phyloP scores from a whole-genome alignment of 148 eudicot genomes.

The Cornus controversa region DNA sequence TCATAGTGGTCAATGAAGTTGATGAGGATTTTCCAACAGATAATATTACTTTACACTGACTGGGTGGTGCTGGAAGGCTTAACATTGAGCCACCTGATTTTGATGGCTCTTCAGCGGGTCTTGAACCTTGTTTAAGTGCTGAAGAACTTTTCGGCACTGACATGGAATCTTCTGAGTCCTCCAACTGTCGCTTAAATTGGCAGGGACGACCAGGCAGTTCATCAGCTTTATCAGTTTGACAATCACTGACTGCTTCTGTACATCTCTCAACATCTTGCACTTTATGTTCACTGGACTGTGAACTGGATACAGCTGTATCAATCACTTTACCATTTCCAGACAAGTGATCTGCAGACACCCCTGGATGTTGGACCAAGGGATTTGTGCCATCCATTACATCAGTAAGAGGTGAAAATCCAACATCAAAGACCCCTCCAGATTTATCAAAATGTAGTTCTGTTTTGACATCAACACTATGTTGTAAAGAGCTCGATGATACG shows the following conservation, averaged over 20 bases:
- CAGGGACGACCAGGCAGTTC: conserved; percentile 20
- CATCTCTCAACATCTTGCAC: conserved; percentile 34
- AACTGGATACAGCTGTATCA: conserved; percentile 20
- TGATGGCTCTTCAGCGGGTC: conserved; percentile 35
- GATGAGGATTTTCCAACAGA: conserved; percentile 47
- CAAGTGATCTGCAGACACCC: conserved; percentile 23
- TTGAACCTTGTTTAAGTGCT: conserved; percentile 36
- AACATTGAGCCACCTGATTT: conserved; percentile 30
- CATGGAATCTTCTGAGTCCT: conserved; percentile 33
- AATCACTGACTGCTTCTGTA: conserved; percentile 21
- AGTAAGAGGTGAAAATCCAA: conserved; percentile 26
- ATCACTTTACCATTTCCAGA: conserved; percentile 30
- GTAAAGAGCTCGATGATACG: conserved; percentile 17
- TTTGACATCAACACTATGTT: conserved; percentile 25
- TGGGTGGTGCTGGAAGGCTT: conserved; percentile 30
- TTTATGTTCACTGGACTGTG: conserved; percentile 35
- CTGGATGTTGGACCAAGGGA: conserved; percentile 23
- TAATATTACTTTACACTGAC: conserved; percentile 42
- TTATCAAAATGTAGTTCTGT: conserved; percentile 26
- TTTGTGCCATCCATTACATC: conserved; percentile 35
- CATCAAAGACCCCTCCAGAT: conserved; percentile 21
- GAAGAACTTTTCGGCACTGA: conserved; percentile 26
- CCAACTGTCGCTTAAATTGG: conserved; percentile 26
- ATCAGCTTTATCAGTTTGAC: conserved; percentile 30
- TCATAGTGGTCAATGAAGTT: conserved; percentile 29